phyloP scores from a whole-genome alignment of 768 basidiomycete genomes.

The Boletus eberwhitei region DNA sequence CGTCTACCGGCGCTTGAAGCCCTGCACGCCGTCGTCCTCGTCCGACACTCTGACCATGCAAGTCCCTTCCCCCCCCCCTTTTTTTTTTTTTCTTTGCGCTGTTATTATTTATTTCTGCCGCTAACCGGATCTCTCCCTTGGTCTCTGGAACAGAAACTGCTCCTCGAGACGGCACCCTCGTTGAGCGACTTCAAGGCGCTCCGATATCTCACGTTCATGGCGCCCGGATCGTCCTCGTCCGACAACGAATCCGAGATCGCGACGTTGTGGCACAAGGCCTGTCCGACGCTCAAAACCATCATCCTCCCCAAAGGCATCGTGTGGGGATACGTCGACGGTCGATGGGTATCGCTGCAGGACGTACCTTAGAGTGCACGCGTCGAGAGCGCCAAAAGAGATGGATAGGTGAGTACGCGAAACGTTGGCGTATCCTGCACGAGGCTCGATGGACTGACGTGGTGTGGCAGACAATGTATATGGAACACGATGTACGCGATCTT shows the following conservation, averaged over 20 bases:
- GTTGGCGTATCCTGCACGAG: too few species aligned
- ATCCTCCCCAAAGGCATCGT: conserved; percentile 61
- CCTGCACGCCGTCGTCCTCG: conserved; percentile 56
- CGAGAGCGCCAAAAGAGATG: background rate
- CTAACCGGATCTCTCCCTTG: background rate
- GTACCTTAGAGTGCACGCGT: background rate
- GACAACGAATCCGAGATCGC: conserved; percentile 51
- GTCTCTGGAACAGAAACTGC: conserved; percentile 31
- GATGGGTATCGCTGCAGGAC: conserved; percentile 25
- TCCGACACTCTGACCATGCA: conserved; percentile 46
- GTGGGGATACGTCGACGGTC: conserved; percentile 44
- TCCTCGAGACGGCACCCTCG: conserved; percentile 39
- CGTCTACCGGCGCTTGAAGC: conserved; percentile 54
- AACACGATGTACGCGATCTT: too few species aligned
- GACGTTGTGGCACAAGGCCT: conserved; percentile 51
- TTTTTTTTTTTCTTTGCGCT: too few species aligned
- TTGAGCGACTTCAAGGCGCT: conserved; percentile 44
- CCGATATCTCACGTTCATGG: conserved; percentile 59
- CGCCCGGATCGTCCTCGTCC: conserved; percentile 29
- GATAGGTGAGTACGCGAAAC: background rate
- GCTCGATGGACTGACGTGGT: background rate
- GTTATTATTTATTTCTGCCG: too few species aligned
- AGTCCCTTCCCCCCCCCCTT: conserved; percentile 23
- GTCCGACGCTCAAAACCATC: conserved; percentile 60
- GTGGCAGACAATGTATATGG: too few species aligned